Evolutionary conservation across 148 eudicot genomes (phyloP).

Genomic region (Drosera capensis): DNA sequence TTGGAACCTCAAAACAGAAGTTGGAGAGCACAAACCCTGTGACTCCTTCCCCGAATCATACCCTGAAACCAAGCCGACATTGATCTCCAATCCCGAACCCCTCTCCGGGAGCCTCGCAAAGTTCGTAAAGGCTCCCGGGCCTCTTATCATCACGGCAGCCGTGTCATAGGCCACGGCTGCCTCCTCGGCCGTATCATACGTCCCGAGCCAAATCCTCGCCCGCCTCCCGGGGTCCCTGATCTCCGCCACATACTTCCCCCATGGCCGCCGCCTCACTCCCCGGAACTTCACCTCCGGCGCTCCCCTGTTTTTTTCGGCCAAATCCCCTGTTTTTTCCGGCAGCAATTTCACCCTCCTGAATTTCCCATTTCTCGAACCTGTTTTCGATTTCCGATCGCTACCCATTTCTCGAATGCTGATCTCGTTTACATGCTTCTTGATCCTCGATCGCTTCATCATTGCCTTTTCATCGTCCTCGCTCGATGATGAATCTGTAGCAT

Average conservation of each 20-base stretch:
- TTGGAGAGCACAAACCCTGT: constrained; percentile 23
- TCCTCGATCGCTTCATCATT: not conserved
- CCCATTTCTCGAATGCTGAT: constrained; percentile 20
- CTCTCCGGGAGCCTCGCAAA: constrained; percentile 13
- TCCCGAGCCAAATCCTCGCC: constrained; percentile 55
- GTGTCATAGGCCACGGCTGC: constrained; percentile 55
- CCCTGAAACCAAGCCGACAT: constrained; percentile 5
- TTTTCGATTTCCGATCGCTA: constrained; percentile 1
- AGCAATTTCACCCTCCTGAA: not conserved
- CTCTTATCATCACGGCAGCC: constrained; percentile 43
- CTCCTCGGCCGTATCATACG: constrained; percentile 45
- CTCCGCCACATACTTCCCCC: constrained; percentile 78
- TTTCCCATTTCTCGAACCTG: not conserved
- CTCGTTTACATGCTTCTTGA: constrained; percentile 24
- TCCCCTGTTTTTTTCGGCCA: not conserved
- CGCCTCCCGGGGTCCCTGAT: constrained; percentile 42
- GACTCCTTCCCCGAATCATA: constrained; percentile 9
- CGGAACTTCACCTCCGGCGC: constrained; percentile 25
- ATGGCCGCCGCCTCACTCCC: constrained; percentile 52
- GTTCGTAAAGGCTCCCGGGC: constrained; percentile 41
- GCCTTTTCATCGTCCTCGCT: constrained; percentile 10
- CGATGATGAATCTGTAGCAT: constrained; percentile 57
- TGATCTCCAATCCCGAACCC: constrained; percentile 2
- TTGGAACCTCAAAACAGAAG: constrained; percentile 33
- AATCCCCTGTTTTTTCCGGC: not conserved